phyloP scores from a whole-genome alignment of 176 grass and related monocot species.

The Phyllostachys edulis region DNA sequence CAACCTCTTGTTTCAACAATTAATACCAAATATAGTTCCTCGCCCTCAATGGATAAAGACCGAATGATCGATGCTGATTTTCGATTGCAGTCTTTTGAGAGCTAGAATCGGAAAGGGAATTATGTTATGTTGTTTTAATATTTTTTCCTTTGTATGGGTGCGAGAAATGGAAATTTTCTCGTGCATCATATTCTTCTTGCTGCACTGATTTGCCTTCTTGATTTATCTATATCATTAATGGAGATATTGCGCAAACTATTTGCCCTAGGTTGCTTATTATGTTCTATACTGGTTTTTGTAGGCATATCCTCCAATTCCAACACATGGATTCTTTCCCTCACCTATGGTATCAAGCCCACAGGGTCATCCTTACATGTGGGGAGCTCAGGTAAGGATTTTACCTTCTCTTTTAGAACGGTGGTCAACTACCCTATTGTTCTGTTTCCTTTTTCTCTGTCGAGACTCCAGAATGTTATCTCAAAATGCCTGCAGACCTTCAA shows the following conservation, averaged over 20 bases:
- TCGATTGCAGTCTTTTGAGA: background rate
- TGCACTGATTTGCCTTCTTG: background rate
- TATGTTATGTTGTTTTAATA: background rate
- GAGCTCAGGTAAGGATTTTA: slow-evolving; percentile 61
- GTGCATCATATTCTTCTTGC: background rate
- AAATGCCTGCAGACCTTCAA: background rate
- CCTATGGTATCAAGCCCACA: slow-evolving; percentile 73
- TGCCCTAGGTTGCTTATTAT: slow-evolving; percentile 10
- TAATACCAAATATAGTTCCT: background rate
- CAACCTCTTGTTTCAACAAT: background rate
- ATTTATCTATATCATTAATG: background rate
- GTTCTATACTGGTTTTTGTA: slow-evolving; percentile 31
- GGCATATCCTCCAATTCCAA: slow-evolving; percentile 85
- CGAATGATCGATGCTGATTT: background rate
- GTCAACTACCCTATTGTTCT: background rate
- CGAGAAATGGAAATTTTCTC: background rate
- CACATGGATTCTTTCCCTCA: slow-evolving; percentile 83
- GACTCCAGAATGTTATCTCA: slow-evolving; percentile 10
- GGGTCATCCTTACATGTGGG: slow-evolving; percentile 97
- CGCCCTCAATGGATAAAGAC: background rate
- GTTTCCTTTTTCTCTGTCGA: slow-evolving; percentile 31
- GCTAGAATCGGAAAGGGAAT: background rate
- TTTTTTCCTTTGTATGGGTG: background rate
- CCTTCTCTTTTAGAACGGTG: background rate
- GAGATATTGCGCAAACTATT: background rate